Evolutionary conservation across 129 eudicot genomes (phyloP), one percentile per base, ranked within the genome.

Genomic region (Smallanthus sonchifolius): DNA sequence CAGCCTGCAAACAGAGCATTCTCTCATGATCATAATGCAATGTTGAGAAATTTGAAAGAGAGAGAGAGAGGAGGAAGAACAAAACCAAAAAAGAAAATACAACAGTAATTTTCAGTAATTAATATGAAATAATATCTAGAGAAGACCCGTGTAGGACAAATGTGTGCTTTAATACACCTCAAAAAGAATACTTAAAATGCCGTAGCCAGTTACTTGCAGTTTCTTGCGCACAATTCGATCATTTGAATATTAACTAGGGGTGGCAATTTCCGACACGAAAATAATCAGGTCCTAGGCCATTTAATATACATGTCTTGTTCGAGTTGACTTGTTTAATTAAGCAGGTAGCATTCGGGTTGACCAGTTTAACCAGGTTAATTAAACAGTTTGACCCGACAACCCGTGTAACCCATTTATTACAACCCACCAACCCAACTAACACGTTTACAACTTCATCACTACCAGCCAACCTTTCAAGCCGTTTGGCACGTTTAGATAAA

Each of bases 1-100:
- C 63, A 69, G 86, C 86, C 96, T 92, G 86, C 76, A 59, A 77
- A 73, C 38, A 69, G 57, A 72, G 20, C 57, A 75, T 80, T 39
- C 28, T 39, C 51, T 65, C 68, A 44, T 45, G 80, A 47, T 43
- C 51, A 70, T 15, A 30, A 47, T 8, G 43, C 75, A 59, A 60
- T 75, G 45, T 64, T 59, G 5, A 64, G 13, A 37, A 36, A 4
- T 3, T 30, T 4, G 39, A 59, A 14, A 30, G 10, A 56, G 51
- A 55, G 16, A 45, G 40, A 59, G 16, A 6, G 55, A 19, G 1
- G 5, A 10, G 11, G 6, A 60, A 3, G 17, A 11, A 3, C 65
- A 6, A 36, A 56, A 15, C 3, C 8, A 45, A 69, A 35, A 35
- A 51, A 7, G 20, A 24, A 20, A 65, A 42, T 4, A 17, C 47